Conservation (phyloP, 2,329 filamentous ascomycete species). For the Plectosphaerella sp. region DNA sequence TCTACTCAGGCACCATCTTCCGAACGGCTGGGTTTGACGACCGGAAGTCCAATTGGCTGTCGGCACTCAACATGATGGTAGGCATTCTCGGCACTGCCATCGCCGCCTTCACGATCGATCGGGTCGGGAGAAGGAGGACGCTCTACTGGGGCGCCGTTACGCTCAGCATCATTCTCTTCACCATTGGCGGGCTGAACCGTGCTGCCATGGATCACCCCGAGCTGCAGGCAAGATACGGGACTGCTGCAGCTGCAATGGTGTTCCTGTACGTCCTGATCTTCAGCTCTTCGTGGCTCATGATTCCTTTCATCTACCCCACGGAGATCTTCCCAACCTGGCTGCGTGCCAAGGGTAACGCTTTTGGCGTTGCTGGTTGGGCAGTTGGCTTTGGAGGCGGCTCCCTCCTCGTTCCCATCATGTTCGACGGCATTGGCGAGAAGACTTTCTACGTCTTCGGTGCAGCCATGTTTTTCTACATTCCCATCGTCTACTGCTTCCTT, state of each 20-base stretch:
- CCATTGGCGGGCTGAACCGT: conserved; percentile 19
- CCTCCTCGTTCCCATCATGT: conserved; percentile 10
- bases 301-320: conserved; percentile 23
- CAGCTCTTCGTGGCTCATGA: conserved; percentile 22
- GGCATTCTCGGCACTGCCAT: conserved; percentile 20
- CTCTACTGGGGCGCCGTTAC: conserved; percentile 27
- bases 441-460: conserved; percentile 17
- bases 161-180: conserved; percentile 22
- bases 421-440: conserved; percentile 7
- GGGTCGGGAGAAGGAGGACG: conserved; percentile 27
- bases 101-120: conserved; percentile 24
- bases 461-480: conserved; percentile 15
- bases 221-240: conserved; percentile 19
- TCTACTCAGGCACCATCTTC: conserved; percentile 21
- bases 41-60: conserved; percentile 20
- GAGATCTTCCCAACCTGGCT: conserved; percentile 23
- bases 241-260: conserved; percentile 23
- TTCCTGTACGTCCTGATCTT: conserved; percentile 24
- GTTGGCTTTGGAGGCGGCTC: conserved; percentile 12
- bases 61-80: conserved; percentile 18
- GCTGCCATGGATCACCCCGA: conserved; percentile 11
- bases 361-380: conserved; percentile 18
- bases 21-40: conserved; percentile 20
- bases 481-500: conserved; percentile 15
- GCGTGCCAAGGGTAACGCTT: conserved; percentile 22